Evolutionary conservation across 164 flowering plant genomes (phyloP).

Genomic region (Chimonanthus praecox): DNA sequence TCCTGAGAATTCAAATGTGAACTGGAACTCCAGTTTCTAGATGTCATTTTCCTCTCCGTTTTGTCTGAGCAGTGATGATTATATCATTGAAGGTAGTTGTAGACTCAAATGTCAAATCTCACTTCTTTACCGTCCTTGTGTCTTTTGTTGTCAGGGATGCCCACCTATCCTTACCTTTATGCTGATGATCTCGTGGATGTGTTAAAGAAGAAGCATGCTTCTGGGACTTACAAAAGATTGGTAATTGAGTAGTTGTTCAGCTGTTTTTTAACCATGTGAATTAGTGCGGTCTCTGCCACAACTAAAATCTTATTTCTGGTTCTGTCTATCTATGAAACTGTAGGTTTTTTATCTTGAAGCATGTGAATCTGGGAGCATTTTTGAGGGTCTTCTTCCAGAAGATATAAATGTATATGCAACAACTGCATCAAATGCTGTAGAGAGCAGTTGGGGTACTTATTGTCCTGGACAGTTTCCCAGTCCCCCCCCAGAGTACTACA

Average conservation of each 20-base stretch:
- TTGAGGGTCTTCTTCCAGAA: constrained; percentile 65
- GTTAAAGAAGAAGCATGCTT: constrained; percentile 74
- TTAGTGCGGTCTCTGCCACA: not conserved
- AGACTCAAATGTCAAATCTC: no score
- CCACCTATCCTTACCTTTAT: constrained; percentile 60
- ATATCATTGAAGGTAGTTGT: no score
- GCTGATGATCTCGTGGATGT: constrained; percentile 75
- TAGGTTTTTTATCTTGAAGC: constrained; percentile 81
- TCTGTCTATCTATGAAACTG: not conserved
- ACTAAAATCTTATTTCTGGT: not conserved
- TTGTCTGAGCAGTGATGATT: no score
- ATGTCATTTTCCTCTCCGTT: no score
- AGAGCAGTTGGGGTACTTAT: constrained; percentile 64
- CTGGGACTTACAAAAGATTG: constrained; percentile 76
- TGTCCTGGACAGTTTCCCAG: constrained; percentile 48
- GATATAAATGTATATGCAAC: constrained; percentile 60
- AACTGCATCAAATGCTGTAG: constrained; percentile 67
- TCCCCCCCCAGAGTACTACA: constrained; percentile 39
- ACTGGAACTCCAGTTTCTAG: no score
- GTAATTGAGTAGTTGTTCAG: constrained; percentile 20
- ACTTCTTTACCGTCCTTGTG: not conserved
- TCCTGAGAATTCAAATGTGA: no score
- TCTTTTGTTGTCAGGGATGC: constrained; percentile 60
- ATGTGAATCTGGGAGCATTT: constrained; percentile 78
- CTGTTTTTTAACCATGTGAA: not conserved